Evolutionary conservation across 2,329 filamentous ascomycete genomes (phyloP).

Genomic region (Microdochium paspali): DNA sequence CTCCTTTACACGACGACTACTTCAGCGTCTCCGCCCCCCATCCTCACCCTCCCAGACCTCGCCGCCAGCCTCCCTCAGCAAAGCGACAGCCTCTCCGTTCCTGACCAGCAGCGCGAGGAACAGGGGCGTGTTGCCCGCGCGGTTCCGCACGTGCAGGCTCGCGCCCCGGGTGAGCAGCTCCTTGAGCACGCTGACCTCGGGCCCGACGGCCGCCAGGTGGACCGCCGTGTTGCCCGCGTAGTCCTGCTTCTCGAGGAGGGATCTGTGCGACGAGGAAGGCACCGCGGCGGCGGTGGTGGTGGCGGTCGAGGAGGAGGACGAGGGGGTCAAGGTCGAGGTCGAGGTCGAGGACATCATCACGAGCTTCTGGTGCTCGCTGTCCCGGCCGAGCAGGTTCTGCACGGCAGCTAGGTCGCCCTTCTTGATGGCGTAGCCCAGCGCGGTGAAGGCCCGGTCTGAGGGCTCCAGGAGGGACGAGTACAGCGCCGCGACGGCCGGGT

Average conservation of each 20-base stretch:
- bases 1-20: not conserved
- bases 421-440: slow-evolving; percentile 71
- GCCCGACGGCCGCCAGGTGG: slow-evolving; percentile 44
- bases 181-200: slow-evolving; percentile 43
- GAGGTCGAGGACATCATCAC: not conserved
- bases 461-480: slow-evolving; percentile 40
- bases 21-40: not conserved
- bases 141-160: slow-evolving; percentile 58
- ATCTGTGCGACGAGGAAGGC: too few relatives aligned
- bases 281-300: slow-evolving; percentile 26
- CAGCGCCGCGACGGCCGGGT: slow-evolving; percentile 51
- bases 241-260: slow-evolving; percentile 65
- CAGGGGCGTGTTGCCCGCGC: slow-evolving; percentile 56
- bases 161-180: slow-evolving; percentile 52
- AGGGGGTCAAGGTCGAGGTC: not conserved
- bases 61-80: slow-evolving; percentile 50
- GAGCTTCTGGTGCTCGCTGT: slow-evolving; percentile 29
- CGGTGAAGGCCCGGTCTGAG: slow-evolving; percentile 57
- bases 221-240: slow-evolving; percentile 71
- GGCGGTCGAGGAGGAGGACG: not conserved
- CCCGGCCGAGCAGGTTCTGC: slow-evolving; percentile 55
- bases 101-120: slow-evolving; percentile 53
- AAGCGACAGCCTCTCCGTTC: slow-evolving; percentile 38
- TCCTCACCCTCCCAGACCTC: slow-evolving; percentile 38
- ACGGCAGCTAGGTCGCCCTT: slow-evolving; percentile 60